A percentile compares a stretch with the other conserved stretches of the same genome.
phyloP scores from a whole-genome alignment of 306 rosid species.

The Pyrus pyrifolia region DNA sequence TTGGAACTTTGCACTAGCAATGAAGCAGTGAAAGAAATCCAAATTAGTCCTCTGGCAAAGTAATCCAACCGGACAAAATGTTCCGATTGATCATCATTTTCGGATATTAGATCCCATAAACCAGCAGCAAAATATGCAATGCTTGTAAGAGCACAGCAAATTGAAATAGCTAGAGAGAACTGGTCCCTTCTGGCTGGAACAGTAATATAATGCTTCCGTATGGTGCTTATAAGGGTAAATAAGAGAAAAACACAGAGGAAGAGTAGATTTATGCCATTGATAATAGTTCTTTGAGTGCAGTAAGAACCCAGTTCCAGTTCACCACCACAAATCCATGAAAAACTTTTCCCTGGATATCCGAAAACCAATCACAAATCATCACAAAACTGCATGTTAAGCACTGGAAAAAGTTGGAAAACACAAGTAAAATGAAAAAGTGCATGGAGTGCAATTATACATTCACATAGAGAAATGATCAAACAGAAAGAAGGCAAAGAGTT shows the following conservation, averaged over 20 bases:
- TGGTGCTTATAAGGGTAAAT: conserved; percentile 11
- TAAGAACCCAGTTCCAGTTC: conserved; percentile 33
- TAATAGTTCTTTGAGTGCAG: conserved; percentile 32
- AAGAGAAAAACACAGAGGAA: conserved; percentile 32
- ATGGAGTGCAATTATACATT: background rate
- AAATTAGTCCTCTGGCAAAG: conserved; percentile 37
- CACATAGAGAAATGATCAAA: background rate
- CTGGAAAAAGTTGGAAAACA: background rate
- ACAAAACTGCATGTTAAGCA: background rate
- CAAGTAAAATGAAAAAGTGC: background rate
- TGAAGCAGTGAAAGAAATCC: conserved; percentile 46
- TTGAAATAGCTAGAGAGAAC: conserved; percentile 25
- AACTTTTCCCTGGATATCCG: conserved; percentile 24
- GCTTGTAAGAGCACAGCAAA: conserved; percentile 37
- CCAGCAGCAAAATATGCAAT: conserved; percentile 31
- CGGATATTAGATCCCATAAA: conserved; percentile 31
- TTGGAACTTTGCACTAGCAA: conserved; percentile 39
- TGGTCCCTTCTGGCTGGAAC: conserved; percentile 21
- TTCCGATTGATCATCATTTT: background rate
- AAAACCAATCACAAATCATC: background rate
- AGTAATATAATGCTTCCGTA: conserved; percentile 14
- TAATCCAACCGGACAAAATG: conserved; percentile 22
- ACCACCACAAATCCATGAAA: conserved; percentile 38
- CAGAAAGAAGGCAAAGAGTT: background rate
- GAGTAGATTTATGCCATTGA: conserved; percentile 28